Evolutionary conservation across 352 stramenopile species (phyloP).

Genomic region (Globisporangium emineosum): DNA sequence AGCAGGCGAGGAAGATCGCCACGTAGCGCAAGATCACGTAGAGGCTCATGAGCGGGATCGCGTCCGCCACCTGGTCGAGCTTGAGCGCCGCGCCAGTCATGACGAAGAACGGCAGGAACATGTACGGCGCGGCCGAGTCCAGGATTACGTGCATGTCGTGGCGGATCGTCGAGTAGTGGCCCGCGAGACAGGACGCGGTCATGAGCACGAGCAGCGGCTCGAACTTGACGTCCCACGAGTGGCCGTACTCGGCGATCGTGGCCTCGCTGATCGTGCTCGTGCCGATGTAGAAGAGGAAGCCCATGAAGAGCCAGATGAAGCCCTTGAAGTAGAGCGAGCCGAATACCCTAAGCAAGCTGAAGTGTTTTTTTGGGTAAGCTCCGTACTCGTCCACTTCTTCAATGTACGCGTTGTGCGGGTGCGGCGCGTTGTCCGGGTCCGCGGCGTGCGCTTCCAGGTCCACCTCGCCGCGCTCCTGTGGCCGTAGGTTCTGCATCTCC

Average conservation of each 20-base stretch:
- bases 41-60: conserved; percentile 62
- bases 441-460: conserved; percentile 25
- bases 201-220: conserved; percentile 71
- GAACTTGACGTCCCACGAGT: conserved; percentile 69
- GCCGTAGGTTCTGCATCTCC: neutral
- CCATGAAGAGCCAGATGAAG: conserved; percentile 60
- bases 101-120: conserved; percentile 77
- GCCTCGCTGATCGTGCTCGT: conserved; percentile 43
- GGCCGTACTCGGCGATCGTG: conserved; percentile 39
- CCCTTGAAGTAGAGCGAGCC: conserved; percentile 56
- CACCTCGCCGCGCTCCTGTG: conserved; percentile 6
- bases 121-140: conserved; percentile 60
- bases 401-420: conserved; percentile 59
- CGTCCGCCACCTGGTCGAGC: conserved; percentile 55
- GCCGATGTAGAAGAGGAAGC: conserved; percentile 60
- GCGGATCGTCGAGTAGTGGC: conserved; percentile 56
- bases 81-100: conserved; percentile 73
- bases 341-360: conserved; percentile 10
- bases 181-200: conserved; percentile 56
- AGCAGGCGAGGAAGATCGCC: conserved; percentile 60
- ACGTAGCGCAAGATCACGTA: conserved; percentile 59
- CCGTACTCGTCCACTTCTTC: conserved; percentile 25
- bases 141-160: conserved; percentile 81
- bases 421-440: conserved; percentile 32
- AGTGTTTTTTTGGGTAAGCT: neutral